Evolutionary conservation across 2,329 filamentous ascomycete genomes (phyloP), one percentile per base, ranked within the genome.

Genomic region (Amesomyces nigricolor): DNA sequence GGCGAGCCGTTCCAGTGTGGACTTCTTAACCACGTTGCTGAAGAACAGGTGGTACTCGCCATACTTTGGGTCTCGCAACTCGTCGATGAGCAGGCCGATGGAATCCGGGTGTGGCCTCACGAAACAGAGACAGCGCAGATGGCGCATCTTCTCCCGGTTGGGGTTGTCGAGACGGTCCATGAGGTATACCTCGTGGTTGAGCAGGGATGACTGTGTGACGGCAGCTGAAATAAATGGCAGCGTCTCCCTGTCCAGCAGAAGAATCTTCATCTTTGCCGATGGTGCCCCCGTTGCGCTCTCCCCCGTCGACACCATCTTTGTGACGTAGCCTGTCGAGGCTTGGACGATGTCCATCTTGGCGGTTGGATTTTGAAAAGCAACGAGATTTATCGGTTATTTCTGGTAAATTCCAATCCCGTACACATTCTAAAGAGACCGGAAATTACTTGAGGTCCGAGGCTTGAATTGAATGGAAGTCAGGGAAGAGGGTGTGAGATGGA

Each of bases 21-120:
- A 97, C 73, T 99, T 99, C 72, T 95, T 95, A 67, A 94, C 86
- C 57, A 99, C 88, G 70, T 99, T 99, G 77, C 91, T 97, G 71
- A 99, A 96, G 72, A 95, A 96, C 54, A 99, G 81, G 67, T 95
- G 85, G 73, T 99, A 99, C 74, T 99, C 94, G 62, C 94, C 92
- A 65, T 99, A 99, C 69, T 91, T 96, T 4, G 94, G 95, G 48
- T 97, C 92, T 58, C 94, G 83, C 54, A 99, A 80, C 75, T 99
- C 94, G 67, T 99, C 94, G 63, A 99, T 92, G 51, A 99, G 81
- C 60, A 88, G 83, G 68, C 99, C 91, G 67, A 97, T 91, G 5
- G 92, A 95, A 63, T 95, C 90, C 11, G 92, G 81, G 0, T 92
- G 96, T 7, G 94, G 94, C 40, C 95, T 86, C 47, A 99, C 82